Conservation (phyloP, 345 rosid genomes). For the Pugionium cornutum region DNA sequence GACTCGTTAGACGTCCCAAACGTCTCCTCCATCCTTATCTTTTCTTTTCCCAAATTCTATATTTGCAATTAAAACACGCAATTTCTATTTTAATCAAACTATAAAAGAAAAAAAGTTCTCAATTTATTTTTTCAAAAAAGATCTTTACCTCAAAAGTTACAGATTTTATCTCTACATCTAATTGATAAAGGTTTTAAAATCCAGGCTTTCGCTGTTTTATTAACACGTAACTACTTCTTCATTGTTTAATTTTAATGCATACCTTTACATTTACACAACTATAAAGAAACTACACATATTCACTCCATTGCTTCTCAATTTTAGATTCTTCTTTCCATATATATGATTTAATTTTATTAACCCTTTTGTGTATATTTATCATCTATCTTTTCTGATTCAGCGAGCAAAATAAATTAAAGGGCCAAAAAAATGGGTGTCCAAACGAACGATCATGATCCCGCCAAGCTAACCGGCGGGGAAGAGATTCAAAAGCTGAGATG, state of each 20-base stretch:
- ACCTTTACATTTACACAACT: slow-evolving; percentile 26
- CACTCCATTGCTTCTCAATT: background rate
- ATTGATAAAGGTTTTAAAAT: no score
- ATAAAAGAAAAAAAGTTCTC: background rate
- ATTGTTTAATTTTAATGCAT: background rate
- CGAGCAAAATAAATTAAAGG: background rate
- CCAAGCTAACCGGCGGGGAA: slow-evolving; percentile 30
- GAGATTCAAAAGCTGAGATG: slow-evolving; percentile 54
- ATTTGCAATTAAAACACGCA: slow-evolving; percentile 21
- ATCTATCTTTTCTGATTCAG: slow-evolving; percentile 21
- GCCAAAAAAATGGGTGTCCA: slow-evolving; percentile 33
- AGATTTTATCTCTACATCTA: slow-evolving; percentile 6
- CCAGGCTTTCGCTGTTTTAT: slow-evolving; percentile 2
- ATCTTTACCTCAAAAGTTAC: background rate
- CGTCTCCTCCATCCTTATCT: background rate
- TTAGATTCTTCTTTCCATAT: background rate
- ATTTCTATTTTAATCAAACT: slow-evolving; percentile 1
- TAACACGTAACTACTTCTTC: slow-evolving; percentile 22
- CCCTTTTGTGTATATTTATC: background rate
- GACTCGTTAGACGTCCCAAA: slow-evolving; percentile 12
- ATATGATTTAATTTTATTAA: slow-evolving; percentile 14
- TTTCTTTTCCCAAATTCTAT: background rate
- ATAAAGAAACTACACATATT: slow-evolving; percentile 23
- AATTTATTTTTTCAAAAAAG: slow-evolving; percentile 24
- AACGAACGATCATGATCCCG: slow-evolving; percentile 29